Conservation (phyloP, 306 rosid species). For the Vigna nakashimae region DNA sequence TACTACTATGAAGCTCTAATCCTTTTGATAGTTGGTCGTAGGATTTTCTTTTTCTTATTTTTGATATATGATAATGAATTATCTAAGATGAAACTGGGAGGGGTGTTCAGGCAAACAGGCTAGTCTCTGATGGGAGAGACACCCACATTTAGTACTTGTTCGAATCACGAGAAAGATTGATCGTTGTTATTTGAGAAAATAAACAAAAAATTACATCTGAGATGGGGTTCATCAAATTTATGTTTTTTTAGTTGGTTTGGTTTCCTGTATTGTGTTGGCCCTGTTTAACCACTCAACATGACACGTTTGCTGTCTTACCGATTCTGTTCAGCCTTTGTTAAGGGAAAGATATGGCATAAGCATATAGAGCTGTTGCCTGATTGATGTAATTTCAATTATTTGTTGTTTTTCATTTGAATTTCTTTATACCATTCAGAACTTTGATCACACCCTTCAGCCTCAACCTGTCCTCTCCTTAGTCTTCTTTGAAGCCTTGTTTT, state of each 20-base stretch:
- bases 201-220: not conserved
- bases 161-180: not conserved
- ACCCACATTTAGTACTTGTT: not conserved
- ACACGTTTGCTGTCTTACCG: not conserved
- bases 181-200: not conserved
- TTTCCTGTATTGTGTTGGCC: conserved; percentile 10
- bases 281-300: not conserved
- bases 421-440: not conserved
- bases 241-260: conserved; percentile 31
- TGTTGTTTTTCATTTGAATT: conserved; percentile 18
- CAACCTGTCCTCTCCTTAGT: not conserved
- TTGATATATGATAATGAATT: conserved; percentile 5
- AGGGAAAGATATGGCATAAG: too few species aligned
- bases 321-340: too few species aligned
- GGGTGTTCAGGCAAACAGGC: not conserved
- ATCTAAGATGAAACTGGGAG: not conserved
- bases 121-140: not conserved
- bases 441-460: not conserved
- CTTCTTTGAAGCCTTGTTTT: not conserved
- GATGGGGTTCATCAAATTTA: conserved; percentile 9
- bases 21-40: conserved; percentile 4
- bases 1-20: not conserved
- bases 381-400: conserved; percentile 12
- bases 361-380: not conserved
- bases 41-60: conserved; percentile 17